Percentiles rank a stretch among this genome's conserved stretches.
Conservation (phyloP, 1,284 basidiomycete species). For the Porogramme epimiltina region DNA sequence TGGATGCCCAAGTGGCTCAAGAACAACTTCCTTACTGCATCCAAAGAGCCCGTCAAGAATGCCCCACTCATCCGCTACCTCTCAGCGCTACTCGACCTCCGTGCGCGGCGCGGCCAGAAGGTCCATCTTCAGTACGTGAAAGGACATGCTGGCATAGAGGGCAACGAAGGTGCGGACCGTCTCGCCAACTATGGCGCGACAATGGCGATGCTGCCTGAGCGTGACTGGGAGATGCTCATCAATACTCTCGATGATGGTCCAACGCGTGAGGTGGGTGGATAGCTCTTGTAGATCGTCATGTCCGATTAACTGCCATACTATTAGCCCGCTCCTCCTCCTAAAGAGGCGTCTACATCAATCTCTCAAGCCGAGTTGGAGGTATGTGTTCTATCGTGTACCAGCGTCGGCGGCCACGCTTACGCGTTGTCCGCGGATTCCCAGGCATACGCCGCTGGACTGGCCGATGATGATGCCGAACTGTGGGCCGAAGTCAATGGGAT, state of each 20-base stretch:
- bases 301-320: neutral
- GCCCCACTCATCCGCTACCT: constrained; percentile 64
- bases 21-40: constrained; percentile 50
- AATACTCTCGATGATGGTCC: neutral
- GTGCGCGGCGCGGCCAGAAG: constrained; percentile 49
- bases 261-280: neutral
- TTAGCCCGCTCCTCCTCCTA: neutral
- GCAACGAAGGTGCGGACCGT: constrained; percentile 80
- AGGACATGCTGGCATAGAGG: constrained; percentile 69
- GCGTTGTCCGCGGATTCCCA: constrained; percentile 39
- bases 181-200: constrained; percentile 61
- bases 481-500: constrained; percentile 12
- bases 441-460: constrained; percentile 36
- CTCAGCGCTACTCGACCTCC: constrained; percentile 51
- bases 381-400: no score
- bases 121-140: constrained; percentile 66
- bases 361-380: constrained; percentile 13
- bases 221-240: constrained; percentile 51
- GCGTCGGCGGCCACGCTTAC: no score
- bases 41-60: constrained; percentile 66
- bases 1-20: constrained; percentile 69
- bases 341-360: neutral
- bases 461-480: constrained; percentile 11
- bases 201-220: constrained; percentile 43
- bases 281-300: neutral